phyloP scores from a whole-genome alignment of 306 rosid species.

The Pueraria montana region DNA sequence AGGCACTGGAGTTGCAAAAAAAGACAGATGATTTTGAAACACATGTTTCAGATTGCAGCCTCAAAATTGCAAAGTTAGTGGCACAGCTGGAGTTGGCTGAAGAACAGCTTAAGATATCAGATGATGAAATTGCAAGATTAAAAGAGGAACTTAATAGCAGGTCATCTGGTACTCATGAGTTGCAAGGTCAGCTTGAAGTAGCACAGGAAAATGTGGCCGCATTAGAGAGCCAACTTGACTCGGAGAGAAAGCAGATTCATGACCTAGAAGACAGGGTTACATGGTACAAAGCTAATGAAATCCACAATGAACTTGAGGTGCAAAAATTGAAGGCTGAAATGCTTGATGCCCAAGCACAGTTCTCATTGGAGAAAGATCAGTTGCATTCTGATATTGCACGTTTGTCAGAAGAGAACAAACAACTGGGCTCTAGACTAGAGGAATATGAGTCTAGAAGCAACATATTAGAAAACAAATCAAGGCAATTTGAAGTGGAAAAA shows the following conservation, averaged over 20 bases:
- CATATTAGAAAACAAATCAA: slow-evolving; percentile 48
- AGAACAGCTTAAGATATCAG: slow-evolving; percentile 55
- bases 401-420: slow-evolving; percentile 51
- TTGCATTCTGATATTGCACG: slow-evolving; percentile 51
- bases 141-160: slow-evolving; percentile 52
- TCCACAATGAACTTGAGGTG: slow-evolving; percentile 52
- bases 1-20: slow-evolving; percentile 55
- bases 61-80: slow-evolving; percentile 56
- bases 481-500: slow-evolving; percentile 60
- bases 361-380: slow-evolving; percentile 56
- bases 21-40: slow-evolving; percentile 56
- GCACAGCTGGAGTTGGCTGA: slow-evolving; percentile 57
- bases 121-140: slow-evolving; percentile 56
- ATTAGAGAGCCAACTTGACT: slow-evolving; percentile 53
- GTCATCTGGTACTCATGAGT: slow-evolving; percentile 40
- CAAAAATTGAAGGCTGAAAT: slow-evolving; percentile 61
- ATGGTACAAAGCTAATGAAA: slow-evolving; percentile 48
- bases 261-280: slow-evolving; percentile 57
- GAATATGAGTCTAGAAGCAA: slow-evolving; percentile 53
- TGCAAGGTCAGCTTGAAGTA: slow-evolving; percentile 60
- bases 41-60: slow-evolving; percentile 52
- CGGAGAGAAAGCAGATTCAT: slow-evolving; percentile 46
- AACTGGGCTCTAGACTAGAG: slow-evolving; percentile 46
- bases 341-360: slow-evolving; percentile 48
- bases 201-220: slow-evolving; percentile 45